These are phyloP conservation scores for Podaxis mareebaensis DNA, from an alignment of 768 basidiomycete genomes.

Conservation along the genomic window DNA sequence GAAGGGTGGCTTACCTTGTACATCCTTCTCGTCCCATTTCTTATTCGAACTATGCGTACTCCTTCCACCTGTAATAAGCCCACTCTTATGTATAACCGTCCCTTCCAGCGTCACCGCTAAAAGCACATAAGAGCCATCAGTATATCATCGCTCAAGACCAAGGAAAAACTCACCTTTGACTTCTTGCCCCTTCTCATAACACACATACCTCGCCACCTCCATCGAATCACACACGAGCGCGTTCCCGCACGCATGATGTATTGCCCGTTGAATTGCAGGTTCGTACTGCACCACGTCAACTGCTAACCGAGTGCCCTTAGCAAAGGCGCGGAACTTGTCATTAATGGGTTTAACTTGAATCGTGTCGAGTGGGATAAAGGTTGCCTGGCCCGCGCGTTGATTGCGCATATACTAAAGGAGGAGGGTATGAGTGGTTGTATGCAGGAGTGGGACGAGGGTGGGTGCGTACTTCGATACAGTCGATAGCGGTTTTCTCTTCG, in stretches of 20 bases:
- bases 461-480: slow-evolving; percentile 84
- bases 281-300: slow-evolving; percentile 86
- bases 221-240: slow-evolving; percentile 94
- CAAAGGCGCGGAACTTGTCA: slow-evolving; percentile 92
- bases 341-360: slow-evolving; percentile 93
- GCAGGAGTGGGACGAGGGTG: not conserved
- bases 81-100: slow-evolving; percentile 96
- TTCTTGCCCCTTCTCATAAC: slow-evolving; percentile 93
- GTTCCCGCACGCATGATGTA: slow-evolving; percentile 96
- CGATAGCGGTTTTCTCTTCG: slow-evolving; percentile 94
- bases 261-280: slow-evolving; percentile 85
- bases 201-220: slow-evolving; percentile 88
- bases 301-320: slow-evolving; percentile 82
- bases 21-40: slow-evolving; percentile 95
- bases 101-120: slow-evolving; percentile 95
- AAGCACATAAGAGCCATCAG: not conserved
- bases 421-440: not conserved
- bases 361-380: slow-evolving; percentile 97
- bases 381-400: slow-evolving; percentile 93
- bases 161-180: slow-evolving; percentile 78
- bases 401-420: slow-evolving; percentile 86
- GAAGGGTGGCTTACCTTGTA: slow-evolving; percentile 61
- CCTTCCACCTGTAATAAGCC: slow-evolving; percentile 93
- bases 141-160: not conserved
- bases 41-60: slow-evolving; percentile 74